A percentile compares a stretch with the other conserved stretches of the same genome.
Evolutionary conservation across 352 stramenopile genomes (phyloP).

Genomic region (Elongisporangium prolatum): DNA sequence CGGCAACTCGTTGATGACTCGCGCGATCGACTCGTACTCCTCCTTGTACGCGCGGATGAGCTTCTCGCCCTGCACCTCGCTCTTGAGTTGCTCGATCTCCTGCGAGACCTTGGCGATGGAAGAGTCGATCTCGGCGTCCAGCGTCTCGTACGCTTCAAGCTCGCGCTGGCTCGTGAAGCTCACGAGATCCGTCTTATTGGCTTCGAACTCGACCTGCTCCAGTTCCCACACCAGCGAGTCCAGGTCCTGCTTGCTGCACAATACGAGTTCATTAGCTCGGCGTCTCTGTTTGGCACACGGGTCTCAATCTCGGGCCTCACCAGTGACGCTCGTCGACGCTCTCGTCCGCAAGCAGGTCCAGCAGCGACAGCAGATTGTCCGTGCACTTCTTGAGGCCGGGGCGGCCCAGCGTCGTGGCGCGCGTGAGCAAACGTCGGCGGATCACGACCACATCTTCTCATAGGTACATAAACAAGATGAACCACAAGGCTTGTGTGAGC

Average conservation of each 20-base stretch:
- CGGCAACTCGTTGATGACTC: conserved; percentile 79
- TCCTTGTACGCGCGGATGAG: conserved; percentile 81
- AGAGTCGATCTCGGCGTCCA: conserved; percentile 76
- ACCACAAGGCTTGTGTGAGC: neutral
- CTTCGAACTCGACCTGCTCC: conserved; percentile 81
- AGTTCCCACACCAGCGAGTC: conserved; percentile 83
- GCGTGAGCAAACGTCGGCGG: conserved; percentile 68
- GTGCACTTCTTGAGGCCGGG: conserved; percentile 75
- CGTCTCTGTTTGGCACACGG: neutral
- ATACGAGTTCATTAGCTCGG: neutral
- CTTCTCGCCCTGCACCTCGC: conserved; percentile 70
- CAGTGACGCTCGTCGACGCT: conserved; percentile 49
- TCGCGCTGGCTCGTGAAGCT: conserved; percentile 80
- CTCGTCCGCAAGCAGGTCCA: conserved; percentile 61
- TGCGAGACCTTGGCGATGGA: conserved; percentile 52
- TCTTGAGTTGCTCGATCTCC: conserved; percentile 80
- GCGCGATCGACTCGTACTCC: conserved; percentile 83
- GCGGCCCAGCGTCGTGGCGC: conserved; percentile 77
- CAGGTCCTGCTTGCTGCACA: conserved; percentile 53
- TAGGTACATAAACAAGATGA: neutral
- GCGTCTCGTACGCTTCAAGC: conserved; percentile 73
- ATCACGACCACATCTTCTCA: conserved; percentile 56
- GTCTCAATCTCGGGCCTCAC: conserved; percentile 3
- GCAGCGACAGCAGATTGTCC: conserved; percentile 59
- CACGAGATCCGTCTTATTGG: conserved; percentile 76